A percentile compares a stretch with the other conserved stretches of the same genome.
Evolutionary conservation across 306 rosid species (phyloP).

Genomic region (Fragaria ananassa): DNA sequence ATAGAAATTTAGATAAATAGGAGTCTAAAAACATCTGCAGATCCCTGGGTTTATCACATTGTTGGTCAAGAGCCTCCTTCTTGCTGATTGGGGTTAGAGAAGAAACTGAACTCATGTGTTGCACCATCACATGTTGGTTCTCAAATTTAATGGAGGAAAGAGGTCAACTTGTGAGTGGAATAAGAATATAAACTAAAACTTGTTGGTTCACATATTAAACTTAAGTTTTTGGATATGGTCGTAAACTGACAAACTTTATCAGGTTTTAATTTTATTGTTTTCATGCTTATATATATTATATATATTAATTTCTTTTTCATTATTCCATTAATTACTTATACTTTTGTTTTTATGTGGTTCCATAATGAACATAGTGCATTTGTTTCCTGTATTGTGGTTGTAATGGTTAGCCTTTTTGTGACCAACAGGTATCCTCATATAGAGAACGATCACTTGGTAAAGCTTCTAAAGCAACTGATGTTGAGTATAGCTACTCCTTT

Average conservation of each 20-base stretch:
- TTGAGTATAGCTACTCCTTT: conserved; percentile 43
- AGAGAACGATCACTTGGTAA: conserved; percentile 74
- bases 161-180: neutral
- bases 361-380: neutral
- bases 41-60: neutral
- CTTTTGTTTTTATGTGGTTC: neutral
- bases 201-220: neutral
- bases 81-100: neutral
- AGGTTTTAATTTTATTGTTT: neutral
- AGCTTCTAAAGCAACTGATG: conserved; percentile 78
- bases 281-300: neutral
- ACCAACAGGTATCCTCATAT: conserved; percentile 74
- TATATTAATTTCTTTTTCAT: neutral
- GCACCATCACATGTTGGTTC: neutral
- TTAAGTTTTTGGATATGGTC: neutral
- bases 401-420: conserved; percentile 24
- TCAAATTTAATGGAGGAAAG: neutral
- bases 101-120: neutral
- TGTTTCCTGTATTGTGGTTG: neutral
- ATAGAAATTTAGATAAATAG: neutral
- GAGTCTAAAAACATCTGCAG: neutral
- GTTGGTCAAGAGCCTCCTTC: neutral
- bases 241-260: neutral
- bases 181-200: neutral
- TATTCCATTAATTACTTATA: neutral